Conservation (phyloP, 352 stramenopile species). For the Pseudoperonospora humuli region DNA sequence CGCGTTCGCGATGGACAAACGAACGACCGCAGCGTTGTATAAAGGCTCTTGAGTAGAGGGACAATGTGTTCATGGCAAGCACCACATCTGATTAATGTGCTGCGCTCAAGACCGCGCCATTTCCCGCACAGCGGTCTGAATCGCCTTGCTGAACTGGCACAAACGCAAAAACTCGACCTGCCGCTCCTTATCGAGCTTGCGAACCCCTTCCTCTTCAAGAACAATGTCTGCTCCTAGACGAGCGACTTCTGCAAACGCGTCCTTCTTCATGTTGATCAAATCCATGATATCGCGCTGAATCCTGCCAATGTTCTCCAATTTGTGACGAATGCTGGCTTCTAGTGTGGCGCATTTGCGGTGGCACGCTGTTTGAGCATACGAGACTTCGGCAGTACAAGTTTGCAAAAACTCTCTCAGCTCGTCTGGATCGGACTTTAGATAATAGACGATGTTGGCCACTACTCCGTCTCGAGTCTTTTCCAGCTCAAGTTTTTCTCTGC, state of each 20-base stretch:
- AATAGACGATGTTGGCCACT: slow-evolving; percentile 41
- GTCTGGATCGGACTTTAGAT: slow-evolving; percentile 31
- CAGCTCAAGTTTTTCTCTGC: slow-evolving; percentile 17
- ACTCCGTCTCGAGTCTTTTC: slow-evolving; percentile 40
- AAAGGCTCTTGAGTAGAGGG: too few species aligned
- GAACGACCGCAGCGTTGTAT: too few species aligned
- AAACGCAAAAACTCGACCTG: slow-evolving; percentile 39
- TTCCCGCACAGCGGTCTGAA: slow-evolving; percentile 31
- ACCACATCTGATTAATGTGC: too few species aligned
- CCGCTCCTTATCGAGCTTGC: slow-evolving; percentile 36
- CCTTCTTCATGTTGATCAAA: slow-evolving; percentile 40
- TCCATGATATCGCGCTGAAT: slow-evolving; percentile 52
- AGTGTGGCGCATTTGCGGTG: slow-evolving; percentile 43
- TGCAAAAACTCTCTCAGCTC: slow-evolving; percentile 37
- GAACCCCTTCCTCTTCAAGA: slow-evolving; percentile 28
- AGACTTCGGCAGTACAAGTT: slow-evolving; percentile 31
- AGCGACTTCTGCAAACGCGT: slow-evolving; percentile 42
- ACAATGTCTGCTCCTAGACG: slow-evolving; percentile 44
- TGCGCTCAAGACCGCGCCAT: too few species aligned
- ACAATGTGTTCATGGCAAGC: too few species aligned
- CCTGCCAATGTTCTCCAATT: slow-evolving; percentile 21
- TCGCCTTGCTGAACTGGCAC: slow-evolving; percentile 43
- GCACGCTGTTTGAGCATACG: slow-evolving; percentile 34
- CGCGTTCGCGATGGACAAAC: too few species aligned
- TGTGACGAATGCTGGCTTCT: slow-evolving; percentile 33